Conservation (phyloP, 805 yeast genomes). For the Groenewaldozyma tartarivorans region DNA sequence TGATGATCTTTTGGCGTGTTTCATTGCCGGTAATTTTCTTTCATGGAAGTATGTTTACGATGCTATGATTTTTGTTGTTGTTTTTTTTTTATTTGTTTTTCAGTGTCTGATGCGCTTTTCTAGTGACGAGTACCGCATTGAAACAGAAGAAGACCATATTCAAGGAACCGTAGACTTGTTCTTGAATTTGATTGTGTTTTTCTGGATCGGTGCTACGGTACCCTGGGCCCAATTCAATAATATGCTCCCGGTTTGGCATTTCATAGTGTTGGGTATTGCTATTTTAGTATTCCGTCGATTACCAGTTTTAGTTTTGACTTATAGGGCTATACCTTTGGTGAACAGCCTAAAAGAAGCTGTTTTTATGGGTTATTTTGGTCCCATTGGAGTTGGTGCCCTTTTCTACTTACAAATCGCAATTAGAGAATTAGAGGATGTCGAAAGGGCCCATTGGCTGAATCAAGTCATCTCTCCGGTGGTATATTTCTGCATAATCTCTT, state of each 20-base stretch:
- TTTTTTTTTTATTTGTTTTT: not conserved
- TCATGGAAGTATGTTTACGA: conserved; percentile 43
- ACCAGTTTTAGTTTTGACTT: conserved; percentile 34
- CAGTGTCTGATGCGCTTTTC: not conserved
- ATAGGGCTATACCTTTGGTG: conserved; percentile 52
- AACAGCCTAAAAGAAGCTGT: conserved; percentile 58
- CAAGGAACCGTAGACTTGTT: conserved; percentile 58
- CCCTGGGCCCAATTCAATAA: conserved; percentile 59
- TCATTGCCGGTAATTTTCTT: conserved; percentile 64
- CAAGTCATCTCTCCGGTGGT: conserved; percentile 57
- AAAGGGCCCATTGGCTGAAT: conserved; percentile 32
- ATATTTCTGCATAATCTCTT: conserved; percentile 58
- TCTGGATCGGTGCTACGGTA: conserved; percentile 59
- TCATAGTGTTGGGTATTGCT: conserved; percentile 25
- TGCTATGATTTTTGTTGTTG: conserved; percentile 2
- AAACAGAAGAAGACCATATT: conserved; percentile 52
- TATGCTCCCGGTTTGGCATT: conserved; percentile 26
- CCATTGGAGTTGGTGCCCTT: conserved; percentile 65
- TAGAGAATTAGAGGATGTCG: conserved; percentile 27
- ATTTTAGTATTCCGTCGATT: conserved; percentile 28
- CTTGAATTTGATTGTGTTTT: conserved; percentile 56
- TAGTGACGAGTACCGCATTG: conserved; percentile 47
- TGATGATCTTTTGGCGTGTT: conserved; percentile 63
- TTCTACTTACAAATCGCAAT: conserved; percentile 41
- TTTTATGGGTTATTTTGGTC: conserved; percentile 69